These are phyloP conservation scores for Argentina anserina DNA, from an alignment of 306 rosid genomes.

Conservation along the genomic window DNA sequence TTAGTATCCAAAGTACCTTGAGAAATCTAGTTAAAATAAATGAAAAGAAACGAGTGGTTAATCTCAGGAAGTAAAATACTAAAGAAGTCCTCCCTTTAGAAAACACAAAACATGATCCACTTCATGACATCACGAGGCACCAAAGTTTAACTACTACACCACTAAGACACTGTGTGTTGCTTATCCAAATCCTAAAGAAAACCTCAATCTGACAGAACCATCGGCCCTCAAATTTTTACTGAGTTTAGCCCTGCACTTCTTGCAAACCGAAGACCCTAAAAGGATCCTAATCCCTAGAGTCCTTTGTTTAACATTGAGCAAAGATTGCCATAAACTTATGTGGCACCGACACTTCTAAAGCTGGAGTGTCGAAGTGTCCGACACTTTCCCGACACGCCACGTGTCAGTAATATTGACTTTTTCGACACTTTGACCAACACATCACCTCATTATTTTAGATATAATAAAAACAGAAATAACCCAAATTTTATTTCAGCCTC, in stretches of 20 bases:
- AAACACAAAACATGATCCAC: slow-evolving; percentile 6
- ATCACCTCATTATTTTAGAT: too few species aligned
- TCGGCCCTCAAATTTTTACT: slow-evolving; percentile 24
- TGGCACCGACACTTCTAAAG: too few species aligned
- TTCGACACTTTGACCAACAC: too few species aligned
- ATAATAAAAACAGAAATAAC: too few species aligned
- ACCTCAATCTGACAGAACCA: slow-evolving; percentile 38
- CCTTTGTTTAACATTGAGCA: slow-evolving; percentile 30
- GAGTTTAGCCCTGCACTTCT: slow-evolving; percentile 31
- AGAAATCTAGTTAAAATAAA: not conserved
- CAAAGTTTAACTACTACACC: slow-evolving; percentile 20
- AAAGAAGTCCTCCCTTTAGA: not conserved
- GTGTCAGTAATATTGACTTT: too few species aligned
- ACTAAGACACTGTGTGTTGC: slow-evolving; percentile 22
- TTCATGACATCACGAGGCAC: slow-evolving; percentile 34
- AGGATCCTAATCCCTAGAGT: slow-evolving; percentile 60
- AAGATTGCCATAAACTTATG: not conserved
- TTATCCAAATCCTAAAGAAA: slow-evolving; percentile 29
- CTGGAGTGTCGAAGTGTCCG: too few species aligned
- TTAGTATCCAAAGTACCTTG: not conserved
- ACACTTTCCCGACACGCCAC: too few species aligned
- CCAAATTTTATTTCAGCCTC: too few species aligned
- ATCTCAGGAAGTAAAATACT: slow-evolving; percentile 20
- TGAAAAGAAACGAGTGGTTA: slow-evolving; percentile 26
- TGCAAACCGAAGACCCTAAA: not conserved